Base-by-base conservation (phyloP, 2,329 filamentous ascomycete genomes). In the Penicillium capsulatum region DNA sequence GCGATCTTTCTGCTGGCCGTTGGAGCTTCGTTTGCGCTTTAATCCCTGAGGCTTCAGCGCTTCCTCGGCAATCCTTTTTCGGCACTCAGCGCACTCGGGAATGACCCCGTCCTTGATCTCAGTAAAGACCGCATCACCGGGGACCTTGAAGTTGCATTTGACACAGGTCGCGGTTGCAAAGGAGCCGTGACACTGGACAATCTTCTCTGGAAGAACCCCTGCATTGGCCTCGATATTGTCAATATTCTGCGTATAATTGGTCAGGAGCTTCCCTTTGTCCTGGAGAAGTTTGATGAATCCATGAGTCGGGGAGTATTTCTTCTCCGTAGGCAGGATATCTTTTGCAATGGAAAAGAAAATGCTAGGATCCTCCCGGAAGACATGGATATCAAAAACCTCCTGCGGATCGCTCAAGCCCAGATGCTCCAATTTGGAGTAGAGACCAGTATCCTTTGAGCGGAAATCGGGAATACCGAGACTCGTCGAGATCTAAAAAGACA, bases 191-290 rank as follows among this genome's bases (percentile, higher is more conserved):
- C 92, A 97, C 66, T 98, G 91, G 17, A 98, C 84, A 13, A 97
- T 76, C 59, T 92, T 94, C 22, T 86, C 82, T 1, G 80, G 76
- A 15, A 73, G 68, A 44, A 98, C 86, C 15, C 92, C 92, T 0
- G 91, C 91, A 57, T 86, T 82, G 45, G 82, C 78, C 65, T 98
- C 91, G 36, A 96, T 81, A 55, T 96, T 96, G 71, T 98, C 92
- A 58, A 98, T 97, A 65, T 98, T 98, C 63, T 98, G 92, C 0
- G 92, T 94, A 70, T 96, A 98, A 68, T 97, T 96, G 29, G 90
- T 97, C 44, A 96, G 77, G 5, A 98, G 77, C 65, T 95, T 95
- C 50, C 79, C 81, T 64, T 89, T 85, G 53, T 91, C 77, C 65
- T 98, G 86, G 24, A 98, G 77, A 54, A 96, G 75, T 22, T 82